Conservation (phyloP, 2,329 filamentous ascomycete species). For the Capronia americana region DNA sequence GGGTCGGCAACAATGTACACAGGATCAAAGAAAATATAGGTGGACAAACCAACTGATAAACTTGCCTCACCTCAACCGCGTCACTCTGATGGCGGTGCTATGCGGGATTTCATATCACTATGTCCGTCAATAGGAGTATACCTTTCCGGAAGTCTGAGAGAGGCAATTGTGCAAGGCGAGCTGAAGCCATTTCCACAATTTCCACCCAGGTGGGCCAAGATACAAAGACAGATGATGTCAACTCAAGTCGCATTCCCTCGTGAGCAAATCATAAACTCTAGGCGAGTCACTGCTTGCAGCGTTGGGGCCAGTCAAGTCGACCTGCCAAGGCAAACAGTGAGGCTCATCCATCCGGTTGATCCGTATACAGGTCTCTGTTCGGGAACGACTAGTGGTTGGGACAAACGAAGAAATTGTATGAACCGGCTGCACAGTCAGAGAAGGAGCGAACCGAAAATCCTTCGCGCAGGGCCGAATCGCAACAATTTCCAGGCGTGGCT, state of each 20-base stretch:
- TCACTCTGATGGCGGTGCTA: conserved; percentile 13
- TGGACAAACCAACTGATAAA: conserved; percentile 3
- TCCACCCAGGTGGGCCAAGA: conserved; percentile 1
- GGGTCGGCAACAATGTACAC: not conserved
- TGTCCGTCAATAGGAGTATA: conserved; percentile 15
- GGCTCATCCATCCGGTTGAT: conserved; percentile 15
- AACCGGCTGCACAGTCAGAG: not conserved
- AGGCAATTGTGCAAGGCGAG: conserved; percentile 5
- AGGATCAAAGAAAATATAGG: conserved; percentile 3
- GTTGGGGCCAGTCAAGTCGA: not conserved
- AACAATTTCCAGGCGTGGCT: conserved; percentile 2
- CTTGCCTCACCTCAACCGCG: conserved; percentile 1
- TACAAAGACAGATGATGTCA: conserved; percentile 15
- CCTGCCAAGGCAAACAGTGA: conserved; percentile 1
- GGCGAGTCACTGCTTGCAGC: not conserved
- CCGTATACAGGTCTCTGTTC: not conserved
- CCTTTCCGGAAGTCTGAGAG: not conserved
- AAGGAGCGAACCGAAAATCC: not conserved
- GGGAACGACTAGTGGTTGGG: not conserved
- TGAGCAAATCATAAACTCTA: conserved; percentile 6
- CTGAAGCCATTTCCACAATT: conserved; percentile 20
- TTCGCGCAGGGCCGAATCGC: not conserved
- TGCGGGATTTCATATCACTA: conserved; percentile 10
- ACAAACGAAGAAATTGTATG: not conserved
- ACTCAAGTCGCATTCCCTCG: not conserved